Base-by-base conservation (phyloP, 768 basidiomycete species). In the Coprinellus micaceus region DNA sequence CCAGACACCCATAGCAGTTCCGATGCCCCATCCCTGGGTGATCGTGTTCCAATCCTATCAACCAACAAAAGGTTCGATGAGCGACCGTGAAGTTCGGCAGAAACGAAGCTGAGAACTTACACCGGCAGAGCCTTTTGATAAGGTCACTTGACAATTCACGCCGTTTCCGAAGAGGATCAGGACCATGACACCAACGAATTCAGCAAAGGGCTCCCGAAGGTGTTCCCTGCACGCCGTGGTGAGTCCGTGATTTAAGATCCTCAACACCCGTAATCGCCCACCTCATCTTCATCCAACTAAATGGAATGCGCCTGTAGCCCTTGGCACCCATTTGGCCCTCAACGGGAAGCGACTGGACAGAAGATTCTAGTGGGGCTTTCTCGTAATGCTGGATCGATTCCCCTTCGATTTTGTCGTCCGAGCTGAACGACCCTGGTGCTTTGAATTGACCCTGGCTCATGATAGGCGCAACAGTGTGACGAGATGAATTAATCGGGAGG, bases 1-100 rank as follows among this genome's bases (percentile, higher is more conserved):
- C 85, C 84, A 89, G 7, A 85, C 85, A 28, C 85, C 88, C 67
- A 89, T 71, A 6, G 83, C 81, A 2, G 81, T 74, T 21, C 86
- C 84, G 53, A 76, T 65, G 4, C 73, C 83, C 83, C 84, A 86
- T 36, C 80, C 82, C 37, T 83, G 70, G 59, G 69, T 76, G 50
- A 82, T 71, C 11, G 82, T 77, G 3, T 80, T 59, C 55, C 74
- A 82, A 44, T 70, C 63, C 82, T 83, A 58, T 6, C 13, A 13
- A 33, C n/a, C 25, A 36, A 39, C 12, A 26, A 29, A 41, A 25
- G 28, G 21, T 12, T 15, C 17, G 10, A 52, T 41, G 4, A 53
- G 15, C 11, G 19, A 26, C 24, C 15, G 22, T 12, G 12, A 19
- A 28, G 17, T 13, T 19, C 6, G 47, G 17, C 15, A 30, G 25